Base-by-base conservation (phyloP, 1,284 basidiomycete species). In the Cutaneotrichosporon mucoides region DNA sequence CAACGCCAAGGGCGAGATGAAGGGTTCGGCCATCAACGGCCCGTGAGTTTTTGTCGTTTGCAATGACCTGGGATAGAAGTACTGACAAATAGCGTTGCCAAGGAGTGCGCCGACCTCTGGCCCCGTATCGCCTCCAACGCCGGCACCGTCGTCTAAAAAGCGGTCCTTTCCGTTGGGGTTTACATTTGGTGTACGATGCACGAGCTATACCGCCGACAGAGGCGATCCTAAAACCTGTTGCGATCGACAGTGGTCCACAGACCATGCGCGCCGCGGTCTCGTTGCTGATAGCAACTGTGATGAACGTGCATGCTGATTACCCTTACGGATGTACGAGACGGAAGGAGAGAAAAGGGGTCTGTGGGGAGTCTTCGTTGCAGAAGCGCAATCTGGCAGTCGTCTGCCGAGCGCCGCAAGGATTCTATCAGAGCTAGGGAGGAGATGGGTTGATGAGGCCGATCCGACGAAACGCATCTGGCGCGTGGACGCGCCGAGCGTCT, bases 1-100 rank as follows among this genome's bases (percentile, higher is more conserved):
- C 75, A 98, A 98, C 85, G 90, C 92, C 75, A 98, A 98, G 86
- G 95, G 96, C 76, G 95, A 99, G 84, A 99, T 99, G 95, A 99
- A 99, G 86, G 95, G 95, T 62, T 93, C 90, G 60, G 92, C 94
- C 71, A 99, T 99, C 81, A 94, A 95, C 67, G 95, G 95, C 68
- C 96, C 95, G 73, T 76, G 65, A 72, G 73, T 74, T 11, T 10
- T 34, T 5, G 43, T 35, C 6, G 8, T 13, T 42, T 36, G 12
- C 92, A 46, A 24, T 46, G n/a, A 7, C 15, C 90, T 81, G 95
- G 93, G 85, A 91, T 92, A n/a, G 6, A 13, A 12, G 5, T 13
- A 47, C 59, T 66, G 37, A 60, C 53, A 34, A 8, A 1, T 55
- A 76, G 73, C 63, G 74, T 76, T 66, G 72, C 73, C 63, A 79